Conservation (phyloP, 164 flowering plant genomes). For the Hamamelis virginiana region DNA sequence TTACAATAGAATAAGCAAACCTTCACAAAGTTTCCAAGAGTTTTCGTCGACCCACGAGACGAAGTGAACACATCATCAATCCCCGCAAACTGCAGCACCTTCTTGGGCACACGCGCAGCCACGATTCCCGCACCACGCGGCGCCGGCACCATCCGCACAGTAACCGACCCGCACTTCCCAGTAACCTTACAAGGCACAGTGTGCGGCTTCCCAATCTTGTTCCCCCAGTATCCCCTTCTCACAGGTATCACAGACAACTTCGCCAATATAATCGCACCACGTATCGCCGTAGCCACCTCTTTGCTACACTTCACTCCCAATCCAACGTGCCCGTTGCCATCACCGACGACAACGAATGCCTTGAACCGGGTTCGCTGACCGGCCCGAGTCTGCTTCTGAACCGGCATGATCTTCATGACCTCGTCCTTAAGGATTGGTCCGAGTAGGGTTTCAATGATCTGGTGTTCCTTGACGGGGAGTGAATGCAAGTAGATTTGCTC, state of each 20-base stretch:
- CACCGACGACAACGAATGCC: slow-evolving; percentile 87
- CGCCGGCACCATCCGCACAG: slow-evolving; percentile 84
- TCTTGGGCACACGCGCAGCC: slow-evolving; percentile 87
- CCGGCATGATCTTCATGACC: slow-evolving; percentile 92
- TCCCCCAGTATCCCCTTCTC: slow-evolving; percentile 87
- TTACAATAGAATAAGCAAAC: slow-evolving; percentile 25
- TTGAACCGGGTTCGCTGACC: slow-evolving; percentile 84
- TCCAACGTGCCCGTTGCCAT: slow-evolving; percentile 76
- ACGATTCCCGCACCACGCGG: slow-evolving; percentile 87
- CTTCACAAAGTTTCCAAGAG: slow-evolving; percentile 88
- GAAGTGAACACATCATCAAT: slow-evolving; percentile 84
- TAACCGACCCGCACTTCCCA: slow-evolving; percentile 84
- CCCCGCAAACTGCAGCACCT: slow-evolving; percentile 89
- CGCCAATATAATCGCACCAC: slow-evolving; percentile 72
- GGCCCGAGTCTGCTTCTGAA: slow-evolving; percentile 85
- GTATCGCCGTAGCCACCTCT: slow-evolving; percentile 82
- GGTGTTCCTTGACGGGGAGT: slow-evolving; percentile 69
- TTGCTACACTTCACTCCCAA: slow-evolving; percentile 81
- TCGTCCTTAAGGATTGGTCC: slow-evolving; percentile 67
- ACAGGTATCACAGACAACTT: slow-evolving; percentile 76
- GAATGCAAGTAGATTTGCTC: slow-evolving; percentile 84
- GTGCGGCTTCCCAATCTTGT: slow-evolving; percentile 84
- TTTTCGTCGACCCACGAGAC: slow-evolving; percentile 80
- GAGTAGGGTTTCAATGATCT: slow-evolving; percentile 57
- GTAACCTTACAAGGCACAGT: slow-evolving; percentile 88